Evolutionary conservation across 371 early-diverging fungal species (phyloP), one percentile per base, ranked within the genome.

Genomic region (Rhizopus sp.): DNA sequence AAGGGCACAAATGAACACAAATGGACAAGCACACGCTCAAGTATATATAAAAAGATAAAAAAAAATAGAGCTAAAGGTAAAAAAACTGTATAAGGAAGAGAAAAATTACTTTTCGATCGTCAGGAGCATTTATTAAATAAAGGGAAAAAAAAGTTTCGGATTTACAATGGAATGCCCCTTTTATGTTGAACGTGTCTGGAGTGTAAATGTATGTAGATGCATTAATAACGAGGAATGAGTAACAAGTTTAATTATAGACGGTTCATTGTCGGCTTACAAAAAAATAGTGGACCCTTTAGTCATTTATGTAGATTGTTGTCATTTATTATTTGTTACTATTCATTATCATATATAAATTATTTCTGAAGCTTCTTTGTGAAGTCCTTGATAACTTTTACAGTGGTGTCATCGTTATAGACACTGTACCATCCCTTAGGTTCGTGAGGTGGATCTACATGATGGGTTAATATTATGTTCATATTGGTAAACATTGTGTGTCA

Each of bases 391-490:
- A 70, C 47, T 0, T 50, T 15, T 4, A 72, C 41, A 5, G 73
- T 71, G 1, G 72, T 62, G 44, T 77, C 78, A 8, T 55, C 62
- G 47, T 74, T 60, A 57, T 77, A 77, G 4, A 77, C 72, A 56
- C 67, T 57, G 40, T 77, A 77, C 78, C 78, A 77, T n/a, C 78
- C 78, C 46, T 64, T 68, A 13, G 62, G 70, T 46, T 77, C 78
- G 42, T 77, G 77, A 7, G 74, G 77, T 55, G 77, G 77, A 64
- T 77, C 77, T 72, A 50, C 7, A 15, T 38, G 6, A 12, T 7
- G 15, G 7, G 5, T 17, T 4, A 34, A 8, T 7, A 56, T 15
- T 31, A 6, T 50, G 23, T 23, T 23, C 23, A 23, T 23, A 23
- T 23, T 23, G 23, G 2, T 0, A 23, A 23, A 23, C 2, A 23